Evolutionary conservation across 345 rosid genomes (phyloP), one percentile per base, ranked within the genome.

Genomic region (Alliaria petiolata): DNA sequence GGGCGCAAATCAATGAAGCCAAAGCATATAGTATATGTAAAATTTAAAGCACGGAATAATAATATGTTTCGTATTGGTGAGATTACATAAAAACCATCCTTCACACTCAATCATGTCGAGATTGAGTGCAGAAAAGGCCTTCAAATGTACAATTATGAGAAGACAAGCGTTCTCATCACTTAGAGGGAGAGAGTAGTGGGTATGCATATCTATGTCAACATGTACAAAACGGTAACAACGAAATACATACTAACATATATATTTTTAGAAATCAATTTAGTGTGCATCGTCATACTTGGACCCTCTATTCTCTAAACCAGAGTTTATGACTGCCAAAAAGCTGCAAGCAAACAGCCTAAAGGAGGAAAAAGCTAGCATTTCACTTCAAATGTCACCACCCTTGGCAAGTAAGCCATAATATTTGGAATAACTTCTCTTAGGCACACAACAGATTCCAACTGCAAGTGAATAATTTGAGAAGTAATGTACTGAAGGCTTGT

Each of bases 121-220:
- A 31, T 43, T 42, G 25, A 39, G 20, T 35, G 14, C 26, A 14
- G 3, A 40, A 22, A 70, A 39, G n/a, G 45, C 54, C 75, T 52
- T 34, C 25, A 15, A 44, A 3, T 49, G 50, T 28, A 19, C 12
- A 62, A 19, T 25, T 38, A 65, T 14, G 62, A 57, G 66, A 58
- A 56, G 22, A n/a, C 54, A 56, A 19, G 36, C 13, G 36, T 22
- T 31, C 28, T 28, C 39, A 67, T 22, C 55, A 74, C 30, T 20
- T 49, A 12, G 26, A 40, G 59, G 36, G 35, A 40, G 12, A 51
- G 20, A 17, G 36, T 25, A 22, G 7, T 45, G 34, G 50, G 39
- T 31, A 47, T 28, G 44, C 28, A 49, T 66, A 57, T 67, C 54
- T 74, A 40, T 47, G 52, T 65, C 51, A 64, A 57, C 12, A 44